These are phyloP conservation scores for Salix suchowensis DNA, from an alignment of 345 rosid species.

Conservation along the genomic window DNA sequence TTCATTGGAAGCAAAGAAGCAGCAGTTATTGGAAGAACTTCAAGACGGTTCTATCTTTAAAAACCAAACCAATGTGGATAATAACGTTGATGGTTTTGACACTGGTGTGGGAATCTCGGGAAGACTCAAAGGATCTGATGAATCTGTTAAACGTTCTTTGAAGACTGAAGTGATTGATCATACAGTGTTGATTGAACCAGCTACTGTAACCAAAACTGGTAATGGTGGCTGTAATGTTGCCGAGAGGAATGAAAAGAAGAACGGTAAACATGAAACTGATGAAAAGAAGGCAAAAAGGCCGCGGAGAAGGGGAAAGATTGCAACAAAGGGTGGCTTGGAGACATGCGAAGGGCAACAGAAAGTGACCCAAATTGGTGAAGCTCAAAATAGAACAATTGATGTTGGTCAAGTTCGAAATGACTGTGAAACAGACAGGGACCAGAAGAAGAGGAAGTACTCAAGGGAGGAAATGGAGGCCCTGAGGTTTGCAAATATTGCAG, in stretches of 20 bases:
- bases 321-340: slow-evolving; percentile 16
- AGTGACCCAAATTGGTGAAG: slow-evolving; percentile 17
- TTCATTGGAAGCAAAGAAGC: slow-evolving; percentile 62
- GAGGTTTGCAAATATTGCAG: slow-evolving; percentile 53
- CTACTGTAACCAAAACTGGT: slow-evolving; percentile 27
- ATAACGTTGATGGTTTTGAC: slow-evolving; percentile 6
- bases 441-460: slow-evolving; percentile 37
- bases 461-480: slow-evolving; percentile 64
- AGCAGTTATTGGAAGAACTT: slow-evolving; percentile 47
- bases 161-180: slow-evolving; percentile 67
- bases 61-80: slow-evolving; percentile 18
- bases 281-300: slow-evolving; percentile 41
- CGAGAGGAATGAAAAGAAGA: slow-evolving; percentile 35
- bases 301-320: slow-evolving; percentile 39
- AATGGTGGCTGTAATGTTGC: slow-evolving; percentile 28
- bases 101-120: slow-evolving; percentile 12
- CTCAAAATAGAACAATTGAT: not conserved
- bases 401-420: slow-evolving; percentile 1
- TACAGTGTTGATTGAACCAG: slow-evolving; percentile 56
- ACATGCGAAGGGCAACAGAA: slow-evolving; percentile 12
- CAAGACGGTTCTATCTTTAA: slow-evolving; percentile 43
- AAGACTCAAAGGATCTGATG: slow-evolving; percentile 23
- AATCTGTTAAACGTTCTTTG: slow-evolving; percentile 37
- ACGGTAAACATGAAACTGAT: slow-evolving; percentile 31
- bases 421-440: slow-evolving; percentile 9